phyloP scores from a whole-genome alignment of 1,139 yeast genomes.

The Oligophagozyma castellii region DNA sequence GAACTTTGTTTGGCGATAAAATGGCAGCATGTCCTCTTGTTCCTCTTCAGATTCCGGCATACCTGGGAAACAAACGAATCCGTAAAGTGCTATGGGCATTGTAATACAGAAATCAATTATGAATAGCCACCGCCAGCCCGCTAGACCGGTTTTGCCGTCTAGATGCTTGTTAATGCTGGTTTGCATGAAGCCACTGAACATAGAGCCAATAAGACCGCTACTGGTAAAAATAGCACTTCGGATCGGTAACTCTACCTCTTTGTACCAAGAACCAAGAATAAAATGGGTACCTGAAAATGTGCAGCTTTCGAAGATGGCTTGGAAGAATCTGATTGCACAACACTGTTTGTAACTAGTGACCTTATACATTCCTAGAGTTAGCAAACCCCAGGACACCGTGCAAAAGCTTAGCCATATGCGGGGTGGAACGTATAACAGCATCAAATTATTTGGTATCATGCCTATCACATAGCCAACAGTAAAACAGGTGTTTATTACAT shows the following conservation, averaged over 20 bases:
- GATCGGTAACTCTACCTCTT: constrained; percentile 34
- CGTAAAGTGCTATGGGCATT: constrained; percentile 38
- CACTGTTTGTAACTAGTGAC: constrained; percentile 33
- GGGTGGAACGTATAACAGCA: constrained; percentile 38
- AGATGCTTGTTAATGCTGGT: constrained; percentile 42
- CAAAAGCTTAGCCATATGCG: constrained; percentile 42
- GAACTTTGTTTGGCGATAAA: constrained; percentile 6
- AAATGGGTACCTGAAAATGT: constrained; percentile 43
- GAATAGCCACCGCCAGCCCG: constrained; percentile 60
- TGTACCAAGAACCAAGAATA: constrained; percentile 41
- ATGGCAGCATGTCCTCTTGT: too few species aligned
- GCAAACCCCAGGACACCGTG: constrained; percentile 40
- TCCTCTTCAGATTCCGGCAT: constrained; percentile 10
- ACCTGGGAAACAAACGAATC: constrained; percentile 44
- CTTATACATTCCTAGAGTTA: constrained; percentile 38
- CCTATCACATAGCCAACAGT: constrained; percentile 48
- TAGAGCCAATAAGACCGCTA: constrained; percentile 39
- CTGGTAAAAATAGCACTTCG: constrained; percentile 40
- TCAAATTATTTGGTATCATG: constrained; percentile 42
- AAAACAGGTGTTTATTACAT: constrained; percentile 40
- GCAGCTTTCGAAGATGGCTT: constrained; percentile 41
- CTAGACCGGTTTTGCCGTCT: constrained; percentile 35
- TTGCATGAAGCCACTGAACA: constrained; percentile 46
- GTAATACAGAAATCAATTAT: constrained; percentile 48
- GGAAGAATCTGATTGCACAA: constrained; percentile 40